phyloP scores from a whole-genome alignment of 441 rosid genomes.

The Gossypium davidsonii region DNA sequence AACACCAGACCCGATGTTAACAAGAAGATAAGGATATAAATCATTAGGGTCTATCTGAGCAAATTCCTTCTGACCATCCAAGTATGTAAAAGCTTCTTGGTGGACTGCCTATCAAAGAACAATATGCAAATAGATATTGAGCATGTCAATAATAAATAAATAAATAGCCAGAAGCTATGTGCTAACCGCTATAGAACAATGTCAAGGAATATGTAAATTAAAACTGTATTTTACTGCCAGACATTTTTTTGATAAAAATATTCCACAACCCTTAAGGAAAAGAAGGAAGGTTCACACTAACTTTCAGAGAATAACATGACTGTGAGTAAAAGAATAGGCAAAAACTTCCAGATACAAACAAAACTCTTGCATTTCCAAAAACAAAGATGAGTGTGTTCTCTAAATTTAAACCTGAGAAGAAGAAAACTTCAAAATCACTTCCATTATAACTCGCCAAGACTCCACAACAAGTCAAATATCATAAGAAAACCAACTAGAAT shows the following conservation, averaged over 20 bases:
- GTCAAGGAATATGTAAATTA: neutral
- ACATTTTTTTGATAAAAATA: neutral
- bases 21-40: slow-evolving; percentile 78
- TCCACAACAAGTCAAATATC: neutral
- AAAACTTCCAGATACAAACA: neutral
- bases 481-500: slow-evolving; percentile 2
- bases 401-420: neutral
- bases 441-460: neutral
- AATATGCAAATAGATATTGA: slow-evolving; percentile 6
- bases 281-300: neutral
- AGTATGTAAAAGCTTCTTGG: slow-evolving; percentile 75
- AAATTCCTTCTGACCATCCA: slow-evolving; percentile 63
- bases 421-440: neutral
- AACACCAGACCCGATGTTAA: slow-evolving; percentile 86
- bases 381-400: neutral
- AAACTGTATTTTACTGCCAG: neutral
- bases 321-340: neutral
- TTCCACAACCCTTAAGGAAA: neutral
- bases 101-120: slow-evolving; percentile 52
- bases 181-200: neutral
- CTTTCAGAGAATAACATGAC: neutral
- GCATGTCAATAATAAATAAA: neutral
- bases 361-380: neutral
- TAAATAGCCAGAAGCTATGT: neutral
- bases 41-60: slow-evolving; percentile 68